Evolutionary conservation across 306 rosid species (phyloP), one percentile per base, ranked within the genome.

Genomic region (Datisca glomerata): DNA sequence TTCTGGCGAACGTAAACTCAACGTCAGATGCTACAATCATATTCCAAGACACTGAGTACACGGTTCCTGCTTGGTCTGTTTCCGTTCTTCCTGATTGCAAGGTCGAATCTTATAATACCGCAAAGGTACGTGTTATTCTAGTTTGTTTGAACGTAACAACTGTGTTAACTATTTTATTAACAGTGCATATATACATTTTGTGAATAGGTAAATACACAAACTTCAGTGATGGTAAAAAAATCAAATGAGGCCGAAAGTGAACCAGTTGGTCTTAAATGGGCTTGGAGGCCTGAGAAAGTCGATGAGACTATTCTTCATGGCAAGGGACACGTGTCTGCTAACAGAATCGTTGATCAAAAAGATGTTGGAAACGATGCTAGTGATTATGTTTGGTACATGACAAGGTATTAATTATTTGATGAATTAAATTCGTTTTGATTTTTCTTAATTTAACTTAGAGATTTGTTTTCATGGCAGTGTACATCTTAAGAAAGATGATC

Each of bases 21-120:
- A 56, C 57, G 24, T 7, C 41, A 2, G 81, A 78, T 27, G 69
- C 69, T n/a, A 53, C 67, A 8, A n/a, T 78, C 18, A 70, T 38
- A 14, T 70, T 53, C 19, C 43, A 21, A 36, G 79, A 63, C 32
- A 67, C 41, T 0, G 29, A 24, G 7, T 55, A 43, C 15, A 6
- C 18, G 2, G 45, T 74, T 40, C 87, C 87, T 2, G 79, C 87
- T n/a, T 78, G 82, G 79, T 78, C 82, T 24, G 82, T 78, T 13
- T 63, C 61, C 25, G 54, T 78, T 61, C 79, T 78, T 17, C 79
- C 79, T 0, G 69, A 74, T 34, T 71, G 74, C 36, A 18, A 61
- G 51, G 17, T 17, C 2, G 76, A 70, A 55, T 81, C 4, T 32
- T 67, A 67, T 34, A 78, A 70, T 62, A 74, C 79, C 0, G 82